A percentile compares a stretch with the other conserved stretches of the same genome.
These are phyloP conservation scores for Zygnema cylindricum DNA, from an alignment of 139 green algal species.

Conservation along the genomic window DNA sequence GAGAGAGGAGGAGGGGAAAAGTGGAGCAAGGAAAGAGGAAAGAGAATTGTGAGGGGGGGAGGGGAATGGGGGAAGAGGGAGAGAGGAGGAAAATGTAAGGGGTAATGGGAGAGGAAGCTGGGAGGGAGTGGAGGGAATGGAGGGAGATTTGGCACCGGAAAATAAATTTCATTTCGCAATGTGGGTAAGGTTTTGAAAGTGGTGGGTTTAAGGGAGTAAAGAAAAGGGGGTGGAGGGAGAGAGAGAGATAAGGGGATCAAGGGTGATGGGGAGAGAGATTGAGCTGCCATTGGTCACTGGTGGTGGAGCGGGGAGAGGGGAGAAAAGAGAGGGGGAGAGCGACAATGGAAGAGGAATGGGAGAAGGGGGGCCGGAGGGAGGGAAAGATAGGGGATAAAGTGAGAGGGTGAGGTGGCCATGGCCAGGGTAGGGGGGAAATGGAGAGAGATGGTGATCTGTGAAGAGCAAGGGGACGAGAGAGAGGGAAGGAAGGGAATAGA, in stretches of 20 bases:
- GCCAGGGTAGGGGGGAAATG: neutral
- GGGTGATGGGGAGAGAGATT: neutral
- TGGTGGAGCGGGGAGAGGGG: neutral
- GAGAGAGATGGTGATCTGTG: neutral
- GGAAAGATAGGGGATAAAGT: neutral
- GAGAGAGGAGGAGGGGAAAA: neutral
- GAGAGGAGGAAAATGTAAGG: neutral
- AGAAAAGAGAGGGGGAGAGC: neutral
- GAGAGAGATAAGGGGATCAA: neutral
- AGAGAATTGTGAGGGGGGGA: neutral
- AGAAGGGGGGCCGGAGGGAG: neutral
- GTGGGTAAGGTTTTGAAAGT: neutral
- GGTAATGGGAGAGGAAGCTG: too few relatives aligned
- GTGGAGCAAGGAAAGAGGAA: neutral
- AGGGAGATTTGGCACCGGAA: too few relatives aligned
- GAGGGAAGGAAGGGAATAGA: too few relatives aligned
- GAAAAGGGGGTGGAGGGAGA: neutral
- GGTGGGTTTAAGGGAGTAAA: neutral
- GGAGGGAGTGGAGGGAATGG: too few relatives aligned
- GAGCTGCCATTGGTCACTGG: neutral
- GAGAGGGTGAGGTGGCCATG: neutral
- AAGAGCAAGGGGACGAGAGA: neutral
- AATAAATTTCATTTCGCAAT: neutral
- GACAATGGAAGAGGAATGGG: neutral
- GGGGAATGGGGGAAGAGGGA: neutral